phyloP scores from a whole-genome alignment of 768 basidiomycete species.

The Termitomyces sp. region DNA sequence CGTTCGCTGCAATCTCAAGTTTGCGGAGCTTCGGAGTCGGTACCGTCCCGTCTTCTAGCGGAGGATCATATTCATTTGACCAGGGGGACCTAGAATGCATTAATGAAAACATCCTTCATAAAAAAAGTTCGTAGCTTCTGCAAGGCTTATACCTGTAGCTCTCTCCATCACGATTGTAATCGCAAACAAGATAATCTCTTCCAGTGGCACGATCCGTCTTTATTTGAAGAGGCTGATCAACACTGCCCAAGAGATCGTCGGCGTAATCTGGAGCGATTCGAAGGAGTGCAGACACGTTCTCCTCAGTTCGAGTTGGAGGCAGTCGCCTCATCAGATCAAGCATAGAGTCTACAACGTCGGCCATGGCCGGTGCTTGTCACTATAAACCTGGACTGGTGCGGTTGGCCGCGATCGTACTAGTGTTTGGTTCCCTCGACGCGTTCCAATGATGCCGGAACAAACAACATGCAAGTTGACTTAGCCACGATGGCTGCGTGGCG shows the following conservation, averaged over 20 bases:
- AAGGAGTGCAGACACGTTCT: constrained; percentile 80
- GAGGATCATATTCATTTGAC: constrained; percentile 95
- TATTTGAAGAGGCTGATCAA: constrained; percentile 90
- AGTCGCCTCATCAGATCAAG: constrained; percentile 93
- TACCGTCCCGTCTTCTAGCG: constrained; percentile 81
- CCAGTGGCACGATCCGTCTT: constrained; percentile 76
- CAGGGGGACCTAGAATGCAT: constrained; percentile 79
- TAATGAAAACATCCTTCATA: neutral
- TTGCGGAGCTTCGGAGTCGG: constrained; percentile 84
- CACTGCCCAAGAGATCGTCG: constrained; percentile 90
- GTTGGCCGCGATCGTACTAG: neutral
- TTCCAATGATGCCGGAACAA: neutral
- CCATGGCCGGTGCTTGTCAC: constrained; percentile 37
- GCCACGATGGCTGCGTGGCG: too few species aligned
- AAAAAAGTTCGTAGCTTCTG: neutral
- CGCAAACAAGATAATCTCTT: constrained; percentile 88
- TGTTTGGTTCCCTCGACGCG: neutral
- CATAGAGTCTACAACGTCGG: constrained; percentile 85
- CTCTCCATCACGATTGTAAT: constrained; percentile 91
- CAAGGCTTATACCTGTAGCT: constrained; percentile 64
- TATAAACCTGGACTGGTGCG: neutral
- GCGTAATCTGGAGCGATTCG: constrained; percentile 87
- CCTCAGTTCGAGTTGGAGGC: constrained; percentile 85
- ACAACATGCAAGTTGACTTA: neutral
- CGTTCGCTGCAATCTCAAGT: constrained; percentile 89